Conservation (phyloP, 345 rosid species). For the rapeseed (Brassica napus) region DNA sequence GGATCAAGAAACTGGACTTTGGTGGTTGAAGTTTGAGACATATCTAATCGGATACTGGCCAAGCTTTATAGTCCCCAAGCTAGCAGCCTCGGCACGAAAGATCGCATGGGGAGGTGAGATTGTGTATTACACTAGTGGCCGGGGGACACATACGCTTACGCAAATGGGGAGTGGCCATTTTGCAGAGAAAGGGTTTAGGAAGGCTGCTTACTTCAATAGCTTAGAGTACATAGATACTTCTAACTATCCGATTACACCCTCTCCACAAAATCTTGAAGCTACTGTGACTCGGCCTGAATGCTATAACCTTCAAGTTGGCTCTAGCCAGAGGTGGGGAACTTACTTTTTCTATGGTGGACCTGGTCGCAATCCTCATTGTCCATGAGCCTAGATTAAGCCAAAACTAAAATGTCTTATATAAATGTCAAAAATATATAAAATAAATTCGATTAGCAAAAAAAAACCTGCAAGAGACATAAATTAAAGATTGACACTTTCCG, state of each 20-base stretch:
- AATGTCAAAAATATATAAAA: no score
- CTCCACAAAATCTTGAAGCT: constrained; percentile 42
- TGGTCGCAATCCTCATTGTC: constrained; percentile 43
- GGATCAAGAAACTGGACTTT: constrained; percentile 58
- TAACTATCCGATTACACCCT: constrained; percentile 3
- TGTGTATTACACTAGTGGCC: constrained; percentile 39
- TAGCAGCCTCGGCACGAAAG: constrained; percentile 34
- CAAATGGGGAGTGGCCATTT: constrained; percentile 72
- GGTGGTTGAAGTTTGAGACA: constrained; percentile 59
- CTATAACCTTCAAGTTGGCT: constrained; percentile 22
- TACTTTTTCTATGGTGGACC: constrained; percentile 69
- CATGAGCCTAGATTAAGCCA: background rate
- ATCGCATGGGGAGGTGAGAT: constrained; percentile 72
- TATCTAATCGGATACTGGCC: constrained; percentile 63
- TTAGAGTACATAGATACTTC: constrained; percentile 25
- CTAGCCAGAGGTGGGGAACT: constrained; percentile 48
- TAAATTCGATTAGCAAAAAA: background rate
- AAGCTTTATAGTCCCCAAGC: constrained; percentile 44
- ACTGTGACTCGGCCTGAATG: constrained; percentile 18
- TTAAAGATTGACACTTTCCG: no score
- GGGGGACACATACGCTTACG: constrained; percentile 49
- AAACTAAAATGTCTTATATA: background rate
- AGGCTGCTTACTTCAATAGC: constrained; percentile 55
- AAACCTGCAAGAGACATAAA: background rate
- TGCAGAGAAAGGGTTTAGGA: constrained; percentile 51